A percentile compares a stretch with the other conserved stretches of the same genome.
Conservation (phyloP, 2,329 filamentous ascomycete species). For the Ascochyta clinopodiicola region DNA sequence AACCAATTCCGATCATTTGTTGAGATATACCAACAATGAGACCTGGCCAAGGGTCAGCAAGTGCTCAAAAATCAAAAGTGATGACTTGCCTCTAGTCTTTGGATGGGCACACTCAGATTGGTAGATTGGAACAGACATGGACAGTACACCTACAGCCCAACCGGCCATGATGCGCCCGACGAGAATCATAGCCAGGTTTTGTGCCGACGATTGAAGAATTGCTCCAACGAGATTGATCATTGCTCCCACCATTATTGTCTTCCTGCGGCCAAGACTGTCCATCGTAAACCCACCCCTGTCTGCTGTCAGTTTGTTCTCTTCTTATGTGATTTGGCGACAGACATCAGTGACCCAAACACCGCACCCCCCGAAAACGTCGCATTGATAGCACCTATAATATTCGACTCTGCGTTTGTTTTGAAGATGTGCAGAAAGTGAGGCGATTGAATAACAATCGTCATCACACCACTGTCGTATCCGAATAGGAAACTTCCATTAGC, state of each 20-base stretch:
- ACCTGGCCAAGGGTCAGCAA: slow-evolving; percentile 24
- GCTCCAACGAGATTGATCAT: slow-evolving; percentile 65
- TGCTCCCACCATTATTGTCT: slow-evolving; percentile 66
- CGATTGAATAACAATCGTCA: slow-evolving; percentile 62
- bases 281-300: slow-evolving; percentile 61
- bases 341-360: slow-evolving; percentile 61
- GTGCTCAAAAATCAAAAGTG: not conserved
- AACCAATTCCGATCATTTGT: slow-evolving; percentile 65
- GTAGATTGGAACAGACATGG: slow-evolving; percentile 68
- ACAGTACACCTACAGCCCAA: slow-evolving; percentile 64
- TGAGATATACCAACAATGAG: slow-evolving; percentile 64
- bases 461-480: slow-evolving; percentile 50
- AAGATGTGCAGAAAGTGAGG: slow-evolving; percentile 65
- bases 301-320: not conserved
- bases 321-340: slow-evolving; percentile 4
- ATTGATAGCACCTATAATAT: slow-evolving; percentile 67
- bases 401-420: slow-evolving; percentile 56
- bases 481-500: slow-evolving; percentile 51
- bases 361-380: slow-evolving; percentile 68
- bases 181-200: slow-evolving; percentile 63
- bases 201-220: slow-evolving; percentile 64
- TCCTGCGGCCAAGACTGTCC: slow-evolving; percentile 66
- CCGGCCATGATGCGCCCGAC: slow-evolving; percentile 66
- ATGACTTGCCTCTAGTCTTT: slow-evolving; percentile 58
- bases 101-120: slow-evolving; percentile 68